These are phyloP conservation scores for Chloranthus sessilifolius DNA, from an alignment of 164 flowering plant species.

Conservation along the genomic window DNA sequence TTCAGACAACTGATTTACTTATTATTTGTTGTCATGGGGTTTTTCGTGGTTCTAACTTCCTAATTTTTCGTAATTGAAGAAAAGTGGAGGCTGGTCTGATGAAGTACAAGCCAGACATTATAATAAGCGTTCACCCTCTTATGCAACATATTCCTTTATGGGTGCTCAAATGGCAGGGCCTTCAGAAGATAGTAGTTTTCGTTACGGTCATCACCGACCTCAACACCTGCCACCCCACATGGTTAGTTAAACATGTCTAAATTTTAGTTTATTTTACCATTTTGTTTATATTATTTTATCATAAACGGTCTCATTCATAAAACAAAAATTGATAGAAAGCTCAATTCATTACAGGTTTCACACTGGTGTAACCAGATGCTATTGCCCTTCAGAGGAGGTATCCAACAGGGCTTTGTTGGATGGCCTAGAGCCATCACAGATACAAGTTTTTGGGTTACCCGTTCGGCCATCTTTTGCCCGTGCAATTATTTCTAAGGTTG, in stretches of 20 bases:
- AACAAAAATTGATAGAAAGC: background rate
- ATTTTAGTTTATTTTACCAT: too few relatives aligned
- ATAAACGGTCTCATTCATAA: too few relatives aligned
- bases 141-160: constrained; percentile 96
- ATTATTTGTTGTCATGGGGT: too few relatives aligned
- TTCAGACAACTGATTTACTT: too few relatives aligned
- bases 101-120: constrained; percentile 97
- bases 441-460: constrained; percentile 82
- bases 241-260: constrained; percentile 39
- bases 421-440: constrained; percentile 72
- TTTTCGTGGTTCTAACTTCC: constrained; percentile 9
- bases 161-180: constrained; percentile 96
- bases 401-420: constrained; percentile 77
- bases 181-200: constrained; percentile 82
- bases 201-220: constrained; percentile 96
- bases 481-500: constrained; percentile 76
- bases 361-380: constrained; percentile 79
- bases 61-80: constrained; percentile 32
- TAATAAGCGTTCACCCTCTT: constrained; percentile 93
- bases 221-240: constrained; percentile 86
- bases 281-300: background rate
- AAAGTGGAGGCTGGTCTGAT: constrained; percentile 95
- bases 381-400: constrained; percentile 90
- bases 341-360: constrained; percentile 59
- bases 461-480: constrained; percentile 82